Conservation (phyloP, 306 rosid genomes). For the Quercus wislizeni region DNA sequence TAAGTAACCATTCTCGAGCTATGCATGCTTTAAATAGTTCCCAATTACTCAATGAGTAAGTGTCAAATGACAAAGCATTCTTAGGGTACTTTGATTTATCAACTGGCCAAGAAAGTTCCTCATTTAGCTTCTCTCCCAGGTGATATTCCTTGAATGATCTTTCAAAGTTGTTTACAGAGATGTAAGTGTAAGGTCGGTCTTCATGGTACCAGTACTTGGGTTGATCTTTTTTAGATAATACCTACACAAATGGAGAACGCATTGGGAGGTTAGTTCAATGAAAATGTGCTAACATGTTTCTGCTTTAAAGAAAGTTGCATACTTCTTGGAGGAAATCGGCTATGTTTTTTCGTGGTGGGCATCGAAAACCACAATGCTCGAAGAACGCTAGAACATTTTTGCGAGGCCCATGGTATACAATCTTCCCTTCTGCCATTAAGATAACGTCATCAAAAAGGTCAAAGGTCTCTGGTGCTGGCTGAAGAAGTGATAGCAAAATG, state of each 20-base stretch:
- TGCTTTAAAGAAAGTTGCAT: conserved; percentile 5
- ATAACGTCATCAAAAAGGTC: conserved; percentile 64
- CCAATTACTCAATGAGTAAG: conserved; percentile 18
- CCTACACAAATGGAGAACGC: conserved; percentile 20
- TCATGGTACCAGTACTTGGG: conserved; percentile 47
- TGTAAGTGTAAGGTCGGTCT: conserved; percentile 31
- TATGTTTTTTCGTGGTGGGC: conserved; percentile 52
- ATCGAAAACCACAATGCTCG: conserved; percentile 42
- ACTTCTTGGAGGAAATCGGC: conserved; percentile 71
- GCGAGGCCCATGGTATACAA: conserved; percentile 61
- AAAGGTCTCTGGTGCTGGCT: conserved; percentile 70
- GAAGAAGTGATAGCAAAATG: conserved; percentile 59
- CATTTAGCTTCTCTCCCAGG: conserved; percentile 37
- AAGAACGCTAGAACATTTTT: conserved; percentile 39
- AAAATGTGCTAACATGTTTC: background rate
- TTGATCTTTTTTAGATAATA: conserved; percentile 56
- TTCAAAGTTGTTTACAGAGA: conserved; percentile 37
- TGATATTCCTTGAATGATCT: conserved; percentile 37
- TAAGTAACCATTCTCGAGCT: conserved; percentile 26
- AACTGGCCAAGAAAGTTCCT: conserved; percentile 33
- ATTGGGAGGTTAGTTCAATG: background rate
- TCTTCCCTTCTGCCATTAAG: conserved; percentile 58
- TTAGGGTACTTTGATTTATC: background rate
- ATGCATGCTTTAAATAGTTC: conserved; percentile 22
- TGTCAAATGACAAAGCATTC: conserved; percentile 13